A percentile compares a stretch with the other conserved stretches of the same genome.
phyloP scores from a whole-genome alignment of 768 basidiomycete genomes.

The Lentinula lateritia region DNA sequence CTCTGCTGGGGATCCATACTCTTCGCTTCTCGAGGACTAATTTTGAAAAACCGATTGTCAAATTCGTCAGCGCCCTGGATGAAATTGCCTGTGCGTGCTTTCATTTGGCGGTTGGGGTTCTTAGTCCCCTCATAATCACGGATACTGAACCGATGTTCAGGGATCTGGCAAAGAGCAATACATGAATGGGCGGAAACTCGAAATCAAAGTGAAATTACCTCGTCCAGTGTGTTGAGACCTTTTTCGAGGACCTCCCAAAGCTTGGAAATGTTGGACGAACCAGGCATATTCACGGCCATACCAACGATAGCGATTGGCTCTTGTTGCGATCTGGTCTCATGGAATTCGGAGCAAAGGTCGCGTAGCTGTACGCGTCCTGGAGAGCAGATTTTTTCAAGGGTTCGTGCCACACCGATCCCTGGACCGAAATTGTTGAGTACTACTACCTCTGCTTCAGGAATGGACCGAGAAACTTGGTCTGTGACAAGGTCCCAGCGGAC shows the following conservation, averaged over 20 bases:
- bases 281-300: slow-evolving; percentile 60
- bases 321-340: slow-evolving; percentile 19
- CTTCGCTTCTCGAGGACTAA: slow-evolving; percentile 68
- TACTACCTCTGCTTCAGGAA: slow-evolving; percentile 21
- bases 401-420: slow-evolving; percentile 32
- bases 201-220: slow-evolving; percentile 33
- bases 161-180: slow-evolving; percentile 40
- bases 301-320: slow-evolving; percentile 67
- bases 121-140: slow-evolving; percentile 28
- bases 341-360: background rate
- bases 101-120: slow-evolving; percentile 36
- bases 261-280: slow-evolving; percentile 38
- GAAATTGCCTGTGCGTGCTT: slow-evolving; percentile 59
- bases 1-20: slow-evolving; percentile 78
- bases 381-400: slow-evolving; percentile 26
- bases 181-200: background rate
- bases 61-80: slow-evolving; percentile 51
- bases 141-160: slow-evolving; percentile 49
- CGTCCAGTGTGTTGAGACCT: slow-evolving; percentile 49
- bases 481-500: slow-evolving; percentile 49
- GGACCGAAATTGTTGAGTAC: slow-evolving; percentile 47
- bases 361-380: background rate
- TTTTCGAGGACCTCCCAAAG: slow-evolving; percentile 58
- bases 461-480: slow-evolving; percentile 17
- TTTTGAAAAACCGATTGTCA: slow-evolving; percentile 67